phyloP scores from a whole-genome alignment of 2,329 filamentous ascomycete species.

The Keithomyces neogunnii region DNA sequence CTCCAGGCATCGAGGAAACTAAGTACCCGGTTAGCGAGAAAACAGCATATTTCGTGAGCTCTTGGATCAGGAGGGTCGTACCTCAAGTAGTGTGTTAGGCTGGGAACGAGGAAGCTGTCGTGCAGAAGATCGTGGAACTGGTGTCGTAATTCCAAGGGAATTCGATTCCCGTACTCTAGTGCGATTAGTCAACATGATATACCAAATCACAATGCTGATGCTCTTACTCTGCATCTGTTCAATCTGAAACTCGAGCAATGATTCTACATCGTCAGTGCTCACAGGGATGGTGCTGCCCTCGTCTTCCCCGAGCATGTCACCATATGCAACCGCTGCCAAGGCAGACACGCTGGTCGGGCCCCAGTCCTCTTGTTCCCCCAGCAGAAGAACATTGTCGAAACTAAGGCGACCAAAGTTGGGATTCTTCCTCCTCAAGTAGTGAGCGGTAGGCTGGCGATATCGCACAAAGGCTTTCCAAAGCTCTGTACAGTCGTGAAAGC shows the following conservation, averaged over 20 bases:
- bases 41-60: background rate
- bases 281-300: conserved; percentile 36
- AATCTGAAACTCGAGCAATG: conserved; percentile 79
- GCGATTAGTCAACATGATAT: background rate
- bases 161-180: conserved; percentile 64
- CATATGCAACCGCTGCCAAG: conserved; percentile 41
- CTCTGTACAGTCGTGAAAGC: conserved; percentile 68
- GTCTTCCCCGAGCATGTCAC: conserved; percentile 40
- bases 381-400: conserved; percentile 48
- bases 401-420: conserved; percentile 47
- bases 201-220: background rate
- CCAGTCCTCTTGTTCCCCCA: conserved; percentile 43
- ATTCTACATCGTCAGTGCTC: conserved; percentile 73
- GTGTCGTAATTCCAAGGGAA: conserved; percentile 65
- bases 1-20: conserved; percentile 90
- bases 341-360: conserved; percentile 31
- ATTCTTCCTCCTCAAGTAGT: conserved; percentile 55
- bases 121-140: conserved; percentile 62
- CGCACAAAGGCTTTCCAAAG: conserved; percentile 78
- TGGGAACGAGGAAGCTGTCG: conserved; percentile 60
- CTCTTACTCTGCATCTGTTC: conserved; percentile 71
- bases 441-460: conserved; percentile 69
- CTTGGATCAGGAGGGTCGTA: conserved; percentile 18
- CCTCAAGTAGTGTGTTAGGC: conserved; percentile 67
- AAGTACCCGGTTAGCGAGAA: background rate